Conservation (phyloP, 805 yeast genomes). For the Myxozyma monticola region DNA sequence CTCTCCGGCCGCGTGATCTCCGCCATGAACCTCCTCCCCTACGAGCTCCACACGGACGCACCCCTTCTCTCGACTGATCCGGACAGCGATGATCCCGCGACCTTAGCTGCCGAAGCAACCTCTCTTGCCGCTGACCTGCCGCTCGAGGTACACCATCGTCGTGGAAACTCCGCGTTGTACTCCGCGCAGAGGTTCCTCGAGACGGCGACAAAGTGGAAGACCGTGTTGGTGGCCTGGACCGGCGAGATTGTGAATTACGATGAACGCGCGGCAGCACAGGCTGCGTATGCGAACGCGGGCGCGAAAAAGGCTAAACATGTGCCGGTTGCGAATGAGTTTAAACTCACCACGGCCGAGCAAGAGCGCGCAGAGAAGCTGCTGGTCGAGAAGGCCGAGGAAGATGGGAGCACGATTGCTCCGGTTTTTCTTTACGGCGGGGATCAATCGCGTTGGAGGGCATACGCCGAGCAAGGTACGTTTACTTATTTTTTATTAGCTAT, state of each 20-base stretch:
- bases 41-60: conserved; percentile 24
- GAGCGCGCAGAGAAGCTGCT: conserved; percentile 49
- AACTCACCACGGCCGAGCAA: conserved; percentile 55
- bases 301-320: conserved; percentile 5
- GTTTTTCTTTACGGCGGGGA: conserved; percentile 83
- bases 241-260: conserved; percentile 62
- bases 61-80: conserved; percentile 3
- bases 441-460: conserved; percentile 75
- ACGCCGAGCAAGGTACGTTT: conserved; percentile 30
- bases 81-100: not conserved
- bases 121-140: conserved; percentile 4
- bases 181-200: conserved; percentile 70
- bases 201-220: conserved; percentile 69
- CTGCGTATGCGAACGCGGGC: conserved; percentile 14
- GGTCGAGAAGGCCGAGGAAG: conserved; percentile 35
- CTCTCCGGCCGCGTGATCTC: conserved; percentile 30
- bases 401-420: conserved; percentile 66
- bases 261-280: conserved; percentile 15
- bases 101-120: not conserved
- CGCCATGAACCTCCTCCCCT: conserved; percentile 29
- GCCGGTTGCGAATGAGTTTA: conserved; percentile 55
- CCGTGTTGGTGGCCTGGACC: conserved; percentile 90
- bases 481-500: not conserved
- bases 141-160: conserved; percentile 34
- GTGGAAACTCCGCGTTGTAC: conserved; percentile 84